Conservation (phyloP, 768 basidiomycete genomes). For the Mycena filopes region DNA sequence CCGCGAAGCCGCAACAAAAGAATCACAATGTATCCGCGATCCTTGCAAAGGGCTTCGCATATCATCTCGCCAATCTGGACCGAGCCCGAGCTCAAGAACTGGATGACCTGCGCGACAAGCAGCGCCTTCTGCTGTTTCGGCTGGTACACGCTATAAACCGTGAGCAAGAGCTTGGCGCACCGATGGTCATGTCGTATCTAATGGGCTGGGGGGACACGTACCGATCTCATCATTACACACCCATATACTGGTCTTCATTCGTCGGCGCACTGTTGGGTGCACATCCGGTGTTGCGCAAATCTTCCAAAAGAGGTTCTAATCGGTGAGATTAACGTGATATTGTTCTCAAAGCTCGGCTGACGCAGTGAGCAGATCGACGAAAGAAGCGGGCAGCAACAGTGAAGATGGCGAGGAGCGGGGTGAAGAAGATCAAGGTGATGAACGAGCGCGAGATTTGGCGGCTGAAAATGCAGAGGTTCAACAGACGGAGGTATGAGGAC, state of each 20-base stretch:
- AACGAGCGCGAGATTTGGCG: not conserved
- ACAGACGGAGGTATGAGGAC: conserved; percentile 4
- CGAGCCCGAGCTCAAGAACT: conserved; percentile 16
- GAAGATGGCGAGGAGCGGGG: too few species aligned
- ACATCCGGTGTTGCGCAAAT: conserved; percentile 35
- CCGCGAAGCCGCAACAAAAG: conserved; percentile 46
- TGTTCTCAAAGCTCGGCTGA: too few species aligned
- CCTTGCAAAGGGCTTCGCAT: conserved; percentile 43
- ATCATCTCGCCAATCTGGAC: conserved; percentile 37
- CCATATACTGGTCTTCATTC: conserved; percentile 48
- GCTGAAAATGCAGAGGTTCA: not conserved
- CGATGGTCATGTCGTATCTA: conserved; percentile 52
- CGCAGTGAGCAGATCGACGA: too few species aligned
- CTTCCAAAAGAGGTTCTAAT: too few species aligned
- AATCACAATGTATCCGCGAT: conserved; percentile 48
- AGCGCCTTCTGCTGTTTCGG: conserved; percentile 44
- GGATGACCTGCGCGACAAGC: conserved; percentile 35
- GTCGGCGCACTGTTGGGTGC: conserved; percentile 27
- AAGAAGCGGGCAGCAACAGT: too few species aligned
- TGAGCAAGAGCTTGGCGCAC: conserved; percentile 50
- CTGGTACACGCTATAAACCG: conserved; percentile 45
- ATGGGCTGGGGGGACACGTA: conserved; percentile 57
- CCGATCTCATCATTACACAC: conserved; percentile 47
- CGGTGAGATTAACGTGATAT: not conserved
- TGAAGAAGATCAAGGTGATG: not conserved